A percentile compares a stretch with the other conserved stretches of the same genome.
Evolutionary conservation across 176 grass and related monocot species (phyloP).

Genomic region (Ensete ventricosum): DNA sequence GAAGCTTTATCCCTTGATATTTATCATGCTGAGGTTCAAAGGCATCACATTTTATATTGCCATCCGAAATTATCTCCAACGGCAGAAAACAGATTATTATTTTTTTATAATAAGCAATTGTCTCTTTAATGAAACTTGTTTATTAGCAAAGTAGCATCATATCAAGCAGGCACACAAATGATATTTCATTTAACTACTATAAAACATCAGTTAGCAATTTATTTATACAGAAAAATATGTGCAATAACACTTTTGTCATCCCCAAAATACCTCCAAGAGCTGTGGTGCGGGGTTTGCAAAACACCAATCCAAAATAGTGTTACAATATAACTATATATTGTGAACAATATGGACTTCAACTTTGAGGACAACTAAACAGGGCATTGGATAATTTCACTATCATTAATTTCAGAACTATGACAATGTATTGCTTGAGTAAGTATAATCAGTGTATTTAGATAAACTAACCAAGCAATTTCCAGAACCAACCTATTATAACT

Average conservation of each 20-base stretch:
- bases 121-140: not conserved
- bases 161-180: not conserved
- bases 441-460: slow-evolving; percentile 2
- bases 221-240: not conserved
- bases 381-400: slow-evolving; percentile 13
- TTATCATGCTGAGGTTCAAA: not conserved
- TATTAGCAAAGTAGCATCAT: not conserved
- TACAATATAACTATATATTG: not conserved
- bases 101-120: not conserved
- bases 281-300: too few species aligned
- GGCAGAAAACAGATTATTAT: not conserved
- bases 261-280: too few species aligned
- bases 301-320: too few species aligned
- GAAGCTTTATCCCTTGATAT: not conserved
- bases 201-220: not conserved
- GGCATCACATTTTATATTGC: not conserved
- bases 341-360: not conserved
- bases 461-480: slow-evolving; percentile 4
- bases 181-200: not conserved
- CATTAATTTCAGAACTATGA: not conserved
- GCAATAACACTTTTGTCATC: too few species aligned
- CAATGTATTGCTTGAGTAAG: slow-evolving; percentile 1
- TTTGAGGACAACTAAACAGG: not conserved
- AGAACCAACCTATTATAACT: slow-evolving; percentile 14
- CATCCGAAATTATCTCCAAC: not conserved